phyloP scores from a whole-genome alignment of 2,329 filamentous ascomycete genomes.

The Cryphonectria parasitica region DNA sequence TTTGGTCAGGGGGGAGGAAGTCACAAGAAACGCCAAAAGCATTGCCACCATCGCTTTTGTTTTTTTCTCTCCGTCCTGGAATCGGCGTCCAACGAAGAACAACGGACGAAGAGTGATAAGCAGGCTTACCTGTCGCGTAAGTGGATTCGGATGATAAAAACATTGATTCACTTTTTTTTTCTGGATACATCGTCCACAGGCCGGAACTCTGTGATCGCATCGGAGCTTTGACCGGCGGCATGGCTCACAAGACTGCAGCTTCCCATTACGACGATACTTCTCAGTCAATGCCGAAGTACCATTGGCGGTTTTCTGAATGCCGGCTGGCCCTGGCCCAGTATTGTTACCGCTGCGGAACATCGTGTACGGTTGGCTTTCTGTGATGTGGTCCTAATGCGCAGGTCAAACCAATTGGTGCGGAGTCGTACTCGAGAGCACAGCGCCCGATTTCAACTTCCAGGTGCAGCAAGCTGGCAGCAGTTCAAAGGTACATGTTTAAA shows the following conservation, averaged over 20 bases:
- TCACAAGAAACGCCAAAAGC: neutral
- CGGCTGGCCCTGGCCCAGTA: constrained; percentile 34
- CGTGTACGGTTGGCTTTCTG: neutral
- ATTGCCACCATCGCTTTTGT: neutral
- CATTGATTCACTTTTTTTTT: constrained; percentile 38
- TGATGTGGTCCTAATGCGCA: neutral
- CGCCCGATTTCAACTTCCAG: neutral
- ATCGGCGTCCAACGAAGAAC: neutral
- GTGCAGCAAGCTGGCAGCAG: neutral
- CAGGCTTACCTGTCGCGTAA: constrained; percentile 35
- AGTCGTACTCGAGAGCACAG: neutral
- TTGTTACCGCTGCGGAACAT: constrained; percentile 21
- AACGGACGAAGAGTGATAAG: neutral
- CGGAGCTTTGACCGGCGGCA: constrained; percentile 41
- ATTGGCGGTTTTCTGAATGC: constrained; percentile 18
- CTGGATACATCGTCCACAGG: constrained; percentile 40
- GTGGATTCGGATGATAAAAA: constrained; percentile 41
- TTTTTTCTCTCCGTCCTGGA: neutral
- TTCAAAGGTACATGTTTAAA: neutral
- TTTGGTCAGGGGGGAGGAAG: too few relatives aligned
- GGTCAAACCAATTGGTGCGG: neutral
- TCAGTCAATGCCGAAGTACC: constrained; percentile 34
- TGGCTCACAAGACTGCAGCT: constrained; percentile 41
- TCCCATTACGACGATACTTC: constrained; percentile 42
- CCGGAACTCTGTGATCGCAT: constrained; percentile 42